Evolutionary conservation across 2,329 filamentous ascomycete species (phyloP), one percentile per base, ranked within the genome.

Genomic region (Aureobasidium sp.): DNA sequence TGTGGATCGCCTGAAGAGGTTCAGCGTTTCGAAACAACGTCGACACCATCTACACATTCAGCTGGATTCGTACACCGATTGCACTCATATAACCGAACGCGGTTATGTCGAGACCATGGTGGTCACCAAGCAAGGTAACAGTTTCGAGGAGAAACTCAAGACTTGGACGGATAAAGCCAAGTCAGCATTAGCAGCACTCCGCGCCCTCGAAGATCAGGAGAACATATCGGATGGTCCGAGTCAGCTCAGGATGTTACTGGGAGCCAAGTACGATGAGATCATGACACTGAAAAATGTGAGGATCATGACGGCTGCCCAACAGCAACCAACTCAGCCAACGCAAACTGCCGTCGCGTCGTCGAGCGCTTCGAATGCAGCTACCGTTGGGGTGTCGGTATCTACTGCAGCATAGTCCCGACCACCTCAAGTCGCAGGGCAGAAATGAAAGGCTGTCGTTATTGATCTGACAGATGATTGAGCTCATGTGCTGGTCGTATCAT

Each of bases 391-490:
- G 4, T 9, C 37, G 8, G 6, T 4, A 1, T 11, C 17, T 11
- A 31, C 25, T 37, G 53, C 31, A 31, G 27, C 19, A 23, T 21
- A 9, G 23, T 8, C 19, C 15, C n/a, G 25, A 1, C 2, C 38
- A 23, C 27, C 40, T 38, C 53, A 46, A 27, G 5, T 57, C 19
- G 29, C 29, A 25, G 53, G 43, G 29, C 40, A 15, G 6, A 57
- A 57, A 11, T 33, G 54, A 38, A 57, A 57, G 27, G 27, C 40
- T 25, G 54, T 57, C 7, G 54, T 57, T 13, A 55, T 55, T 43
- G 35, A 55, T n/a, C 37, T 55, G 9, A 31, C 37, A 6, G 37
- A 43, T 31, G 51, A 55, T 42, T 55, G 51, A 55, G 15, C 15
- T 37, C 43, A 29, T 17, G 2, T 17, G 27, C 1, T 47, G 6